Evolutionary conservation across 108 stramenopile species (phyloP).

Genomic region (Schizochytrium sp.): DNA sequence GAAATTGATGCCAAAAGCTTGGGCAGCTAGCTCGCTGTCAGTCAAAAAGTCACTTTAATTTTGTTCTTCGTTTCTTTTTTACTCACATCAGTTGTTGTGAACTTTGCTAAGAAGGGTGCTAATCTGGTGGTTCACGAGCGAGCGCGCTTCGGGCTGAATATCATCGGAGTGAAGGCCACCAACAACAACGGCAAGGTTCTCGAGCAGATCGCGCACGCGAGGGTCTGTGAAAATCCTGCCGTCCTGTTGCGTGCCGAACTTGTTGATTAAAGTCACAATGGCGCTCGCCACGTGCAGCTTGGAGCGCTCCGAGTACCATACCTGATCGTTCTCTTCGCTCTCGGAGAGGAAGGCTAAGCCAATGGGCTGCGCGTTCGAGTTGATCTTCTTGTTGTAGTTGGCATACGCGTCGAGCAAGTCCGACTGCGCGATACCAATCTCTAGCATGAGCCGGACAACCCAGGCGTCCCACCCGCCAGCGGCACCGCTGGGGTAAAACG

Average conservation of each 20-base stretch:
- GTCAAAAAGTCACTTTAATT: neutral
- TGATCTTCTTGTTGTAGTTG: slow-evolving; percentile 14
- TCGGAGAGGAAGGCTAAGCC: neutral
- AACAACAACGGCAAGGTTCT: neutral
- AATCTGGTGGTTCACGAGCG: neutral
- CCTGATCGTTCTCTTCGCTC: neutral
- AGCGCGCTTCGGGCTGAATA: neutral
- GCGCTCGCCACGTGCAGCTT: slow-evolving; percentile 1
- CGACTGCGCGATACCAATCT: neutral
- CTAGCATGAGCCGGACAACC: neutral
- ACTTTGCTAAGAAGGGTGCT: neutral
- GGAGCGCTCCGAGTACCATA: neutral
- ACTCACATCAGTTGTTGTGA: neutral
- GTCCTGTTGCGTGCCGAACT: neutral
- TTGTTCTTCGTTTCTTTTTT: neutral
- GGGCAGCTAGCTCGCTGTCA: too few species aligned
- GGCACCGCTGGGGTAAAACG: neutral
- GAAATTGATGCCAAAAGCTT: too few species aligned
- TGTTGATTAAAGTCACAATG: neutral
- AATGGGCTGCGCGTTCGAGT: neutral
- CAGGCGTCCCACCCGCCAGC: neutral
- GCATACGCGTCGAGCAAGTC: neutral
- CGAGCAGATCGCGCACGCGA: neutral
- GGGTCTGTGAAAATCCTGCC: neutral
- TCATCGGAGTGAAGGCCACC: neutral